Percentiles rank a stretch among this genome's conserved stretches.
Conservation (phyloP, 805 yeast species). For the Kazachstania bromeliacearum region DNA sequence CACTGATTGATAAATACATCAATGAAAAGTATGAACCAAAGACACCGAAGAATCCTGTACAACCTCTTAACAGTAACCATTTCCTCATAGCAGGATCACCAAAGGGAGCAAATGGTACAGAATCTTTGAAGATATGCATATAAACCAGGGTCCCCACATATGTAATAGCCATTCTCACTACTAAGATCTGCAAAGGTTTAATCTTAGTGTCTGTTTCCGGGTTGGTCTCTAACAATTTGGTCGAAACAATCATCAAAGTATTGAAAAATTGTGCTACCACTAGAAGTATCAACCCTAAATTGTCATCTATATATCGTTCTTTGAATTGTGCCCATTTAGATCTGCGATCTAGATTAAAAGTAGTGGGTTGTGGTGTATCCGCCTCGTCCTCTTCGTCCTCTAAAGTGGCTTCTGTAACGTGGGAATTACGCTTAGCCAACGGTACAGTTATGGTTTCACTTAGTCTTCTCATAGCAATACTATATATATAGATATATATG, state of each 20-base stretch:
- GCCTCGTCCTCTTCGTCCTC: neutral
- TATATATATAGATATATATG: neutral
- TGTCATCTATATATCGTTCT: constrained; percentile 21
- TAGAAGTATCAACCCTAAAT: constrained; percentile 50
- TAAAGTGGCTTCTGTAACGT: no score
- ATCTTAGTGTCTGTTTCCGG: constrained; percentile 39
- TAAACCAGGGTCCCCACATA: constrained; percentile 46
- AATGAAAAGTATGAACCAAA: constrained; percentile 69
- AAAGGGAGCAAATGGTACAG: constrained; percentile 51
- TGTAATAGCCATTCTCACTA: constrained; percentile 71
- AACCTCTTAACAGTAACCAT: constrained; percentile 52
- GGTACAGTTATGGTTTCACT: no score
- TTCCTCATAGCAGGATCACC: constrained; percentile 56
- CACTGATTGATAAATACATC: constrained; percentile 64
- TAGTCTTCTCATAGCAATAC: neutral
- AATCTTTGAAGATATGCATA: constrained; percentile 36
- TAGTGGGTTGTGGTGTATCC: neutral
- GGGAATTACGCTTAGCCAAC: no score
- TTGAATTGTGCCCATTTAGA: constrained; percentile 5
- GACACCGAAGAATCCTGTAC: constrained; percentile 71
- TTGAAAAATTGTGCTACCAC: constrained; percentile 62
- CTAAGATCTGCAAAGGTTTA: constrained; percentile 69
- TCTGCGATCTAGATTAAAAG: constrained; percentile 1
- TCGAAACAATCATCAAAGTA: constrained; percentile 64
- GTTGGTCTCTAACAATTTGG: constrained; percentile 60